Evolutionary conservation across 352 stramenopile genomes (phyloP).

Genomic region (Pythium angustatum): DNA sequence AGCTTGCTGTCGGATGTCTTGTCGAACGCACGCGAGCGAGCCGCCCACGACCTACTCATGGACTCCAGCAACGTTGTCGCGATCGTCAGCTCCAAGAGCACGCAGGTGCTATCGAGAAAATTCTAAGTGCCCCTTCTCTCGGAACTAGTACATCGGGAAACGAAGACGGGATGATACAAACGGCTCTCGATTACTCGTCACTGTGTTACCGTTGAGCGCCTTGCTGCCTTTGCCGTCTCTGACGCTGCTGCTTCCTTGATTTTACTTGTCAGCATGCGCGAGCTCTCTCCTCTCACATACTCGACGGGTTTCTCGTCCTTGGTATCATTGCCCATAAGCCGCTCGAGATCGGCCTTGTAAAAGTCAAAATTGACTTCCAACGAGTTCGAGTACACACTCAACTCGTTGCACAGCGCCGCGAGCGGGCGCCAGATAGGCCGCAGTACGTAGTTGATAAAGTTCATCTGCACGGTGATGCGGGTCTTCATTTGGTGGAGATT

Average conservation of each 20-base stretch:
- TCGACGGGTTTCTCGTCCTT: conserved; percentile 28
- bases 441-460: conserved; percentile 78
- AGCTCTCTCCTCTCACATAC: conserved; percentile 49
- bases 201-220: neutral
- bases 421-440: conserved; percentile 72
- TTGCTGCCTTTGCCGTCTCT: conserved; percentile 2
- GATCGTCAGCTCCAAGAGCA: conserved; percentile 83
- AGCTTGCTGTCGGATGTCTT: conserved; percentile 75
- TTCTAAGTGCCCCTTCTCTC: neutral
- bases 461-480: conserved; percentile 64
- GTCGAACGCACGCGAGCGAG: conserved; percentile 70
- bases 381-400: conserved; percentile 58
- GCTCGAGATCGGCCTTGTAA: conserved; percentile 62
- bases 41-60: conserved; percentile 71
- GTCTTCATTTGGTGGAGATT: conserved; percentile 53
- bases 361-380: conserved; percentile 62
- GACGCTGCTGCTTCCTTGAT: conserved; percentile 13
- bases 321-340: conserved; percentile 35
- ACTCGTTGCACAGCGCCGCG: conserved; percentile 41
- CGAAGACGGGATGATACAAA: neutral
- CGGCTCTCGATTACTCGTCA: neutral
- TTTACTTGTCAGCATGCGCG: conserved; percentile 30
- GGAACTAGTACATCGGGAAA: neutral
- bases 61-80: conserved; percentile 80
- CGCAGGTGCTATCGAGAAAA: conserved; percentile 62